phyloP scores from a whole-genome alignment of 2,329 filamentous ascomycete species.

The Penicillium hordei region DNA sequence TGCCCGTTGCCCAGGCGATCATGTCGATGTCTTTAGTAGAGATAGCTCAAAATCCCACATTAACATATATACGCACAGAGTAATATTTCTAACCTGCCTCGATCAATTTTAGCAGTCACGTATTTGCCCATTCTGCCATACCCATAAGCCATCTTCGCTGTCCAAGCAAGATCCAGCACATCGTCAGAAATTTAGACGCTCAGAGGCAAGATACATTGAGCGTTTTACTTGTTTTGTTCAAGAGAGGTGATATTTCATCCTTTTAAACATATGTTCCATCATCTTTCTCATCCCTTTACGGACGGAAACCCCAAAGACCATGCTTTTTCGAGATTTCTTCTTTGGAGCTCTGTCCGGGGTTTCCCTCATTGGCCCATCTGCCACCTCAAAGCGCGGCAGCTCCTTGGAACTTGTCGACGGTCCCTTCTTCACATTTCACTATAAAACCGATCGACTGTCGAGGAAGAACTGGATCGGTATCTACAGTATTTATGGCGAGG shows the following conservation, averaged over 20 bases:
- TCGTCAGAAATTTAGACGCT: background rate
- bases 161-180: background rate
- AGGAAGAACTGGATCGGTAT: background rate
- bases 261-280: background rate
- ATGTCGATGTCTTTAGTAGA: too few species aligned
- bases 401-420: background rate
- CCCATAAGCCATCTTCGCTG: background rate
- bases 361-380: background rate
- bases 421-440: background rate
- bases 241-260: too few species aligned
- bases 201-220: background rate
- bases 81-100: too few species aligned
- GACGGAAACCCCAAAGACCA: background rate
- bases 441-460: background rate
- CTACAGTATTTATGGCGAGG: background rate
- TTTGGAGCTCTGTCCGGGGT: background rate
- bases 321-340: background rate
- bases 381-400: background rate
- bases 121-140: too few species aligned
- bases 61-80: too few species aligned
- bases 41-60: too few species aligned
- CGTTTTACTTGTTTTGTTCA: background rate
- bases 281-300: background rate
- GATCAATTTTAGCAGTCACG: too few species aligned
- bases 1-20: too few species aligned